Conservation (phyloP, 2,329 filamentous ascomycete genomes). For the Ophiosphaerella korrae region DNA sequence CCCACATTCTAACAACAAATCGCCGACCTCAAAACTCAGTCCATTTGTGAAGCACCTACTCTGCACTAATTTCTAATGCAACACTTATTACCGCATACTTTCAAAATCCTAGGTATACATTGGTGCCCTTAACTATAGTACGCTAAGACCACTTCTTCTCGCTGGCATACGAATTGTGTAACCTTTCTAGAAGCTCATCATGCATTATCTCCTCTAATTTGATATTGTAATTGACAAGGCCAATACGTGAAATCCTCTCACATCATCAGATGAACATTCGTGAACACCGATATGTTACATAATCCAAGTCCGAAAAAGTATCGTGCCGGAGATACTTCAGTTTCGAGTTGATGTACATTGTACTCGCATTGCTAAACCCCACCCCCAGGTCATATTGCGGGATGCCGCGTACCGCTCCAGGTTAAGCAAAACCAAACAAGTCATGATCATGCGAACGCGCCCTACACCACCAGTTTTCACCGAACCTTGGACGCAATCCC, state of each 20-base stretch:
- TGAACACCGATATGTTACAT: too few species aligned
- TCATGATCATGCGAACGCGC: conserved; percentile 4
- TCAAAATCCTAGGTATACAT: too few species aligned
- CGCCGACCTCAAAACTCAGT: conserved; percentile 2
- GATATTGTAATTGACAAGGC: too few species aligned
- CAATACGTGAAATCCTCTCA: too few species aligned
- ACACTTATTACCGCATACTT: too few species aligned
- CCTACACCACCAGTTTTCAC: background rate
- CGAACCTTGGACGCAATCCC: too few species aligned
- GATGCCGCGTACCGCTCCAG: conserved; percentile 2
- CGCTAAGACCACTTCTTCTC: background rate
- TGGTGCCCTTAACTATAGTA: background rate
- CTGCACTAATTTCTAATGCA: background rate
- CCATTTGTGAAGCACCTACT: background rate
- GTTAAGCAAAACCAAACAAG: conserved; percentile 1
- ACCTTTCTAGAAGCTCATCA: conserved; percentile 1
- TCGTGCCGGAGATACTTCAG: background rate
- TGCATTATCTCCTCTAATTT: background rate
- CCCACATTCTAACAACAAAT: background rate
- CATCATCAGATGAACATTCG: too few species aligned
- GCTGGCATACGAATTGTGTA: background rate
- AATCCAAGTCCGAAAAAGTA: background rate
- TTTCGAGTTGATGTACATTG: conserved; percentile 1
- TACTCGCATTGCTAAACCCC: background rate
- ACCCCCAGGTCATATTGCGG: background rate